Evolutionary conservation across 2,329 filamentous ascomycete species (phyloP).

Genomic region (Sarocladium strictum): DNA sequence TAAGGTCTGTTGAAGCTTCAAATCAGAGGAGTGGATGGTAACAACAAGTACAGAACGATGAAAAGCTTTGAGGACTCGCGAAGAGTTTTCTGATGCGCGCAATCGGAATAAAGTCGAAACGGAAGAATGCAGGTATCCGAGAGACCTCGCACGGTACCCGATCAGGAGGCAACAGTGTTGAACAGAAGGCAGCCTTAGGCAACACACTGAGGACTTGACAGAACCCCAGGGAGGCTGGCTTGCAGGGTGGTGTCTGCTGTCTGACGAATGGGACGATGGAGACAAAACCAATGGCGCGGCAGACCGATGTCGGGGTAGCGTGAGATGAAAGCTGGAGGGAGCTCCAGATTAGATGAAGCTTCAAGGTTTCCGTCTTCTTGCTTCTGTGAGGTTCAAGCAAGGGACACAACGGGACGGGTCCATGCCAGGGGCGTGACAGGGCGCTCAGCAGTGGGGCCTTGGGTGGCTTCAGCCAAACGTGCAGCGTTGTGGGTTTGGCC

Average conservation of each 20-base stretch:
- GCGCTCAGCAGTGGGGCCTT: background rate
- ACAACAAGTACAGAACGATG: background rate
- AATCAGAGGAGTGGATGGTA: background rate
- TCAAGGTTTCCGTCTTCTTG: background rate
- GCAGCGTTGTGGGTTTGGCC: background rate
- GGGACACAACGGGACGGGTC: background rate
- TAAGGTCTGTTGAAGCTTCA: background rate
- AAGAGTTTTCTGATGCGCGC: background rate
- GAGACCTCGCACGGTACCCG: background rate
- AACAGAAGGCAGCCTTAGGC: background rate
- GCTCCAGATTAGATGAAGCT: background rate
- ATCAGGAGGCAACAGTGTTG: background rate
- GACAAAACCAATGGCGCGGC: background rate
- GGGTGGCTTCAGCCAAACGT: background rate
- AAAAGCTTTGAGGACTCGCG: background rate
- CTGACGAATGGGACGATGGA: background rate
- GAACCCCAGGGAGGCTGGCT: no score
- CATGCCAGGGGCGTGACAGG: background rate
- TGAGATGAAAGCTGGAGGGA: background rate
- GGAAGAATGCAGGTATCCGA: slow-evolving; percentile 7
- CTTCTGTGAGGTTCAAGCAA: background rate
- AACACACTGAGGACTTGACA: no score
- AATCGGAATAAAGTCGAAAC: background rate
- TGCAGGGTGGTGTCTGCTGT: background rate
- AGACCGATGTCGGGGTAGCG: background rate